Evolutionary conservation across 2,329 filamentous ascomycete species (phyloP), one percentile per base, ranked within the genome.

Genomic region (Fusarium marasasianum): DNA sequence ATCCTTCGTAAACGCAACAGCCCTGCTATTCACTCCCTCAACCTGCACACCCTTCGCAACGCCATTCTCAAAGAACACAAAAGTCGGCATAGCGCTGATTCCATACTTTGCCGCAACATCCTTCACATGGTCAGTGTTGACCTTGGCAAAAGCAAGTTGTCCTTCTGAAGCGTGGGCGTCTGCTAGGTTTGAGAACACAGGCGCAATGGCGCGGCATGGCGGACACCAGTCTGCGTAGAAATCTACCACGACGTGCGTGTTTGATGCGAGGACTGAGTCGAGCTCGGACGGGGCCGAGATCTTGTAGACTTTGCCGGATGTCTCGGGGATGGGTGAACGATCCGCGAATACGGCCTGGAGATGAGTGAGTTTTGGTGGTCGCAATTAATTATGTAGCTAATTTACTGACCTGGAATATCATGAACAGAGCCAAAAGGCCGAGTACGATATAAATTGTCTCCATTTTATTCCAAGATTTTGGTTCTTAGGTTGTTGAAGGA

Each of bases 211-310:
- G 86, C 95, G 97, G 92, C 95, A 98, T 64, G 95, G 95, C 66
- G 94, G 94, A 87, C 95, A 98, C 95, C 95, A 98, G 75, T 88
- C 91, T 61, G 95, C 95, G 83, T 92, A 94, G 86, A 91, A 95
- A 87, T 98, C 95, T 79, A 98, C 85, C 69, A 97, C 86, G 75
- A 96, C 88, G 75, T 93, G 82, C 33, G 86, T 86, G 79, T 90
- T 84, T 63, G 75, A 72, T 33, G 74, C 53, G 20, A 80, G 58
- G 12, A 80, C 51, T 10, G 75, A 57, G 26, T 80, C 77, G 14
- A 82, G 59, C 57, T 81, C 78, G 7, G 74, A 63, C 0, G 78
- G 54, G 8, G 72, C 70, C 40, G 77, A 54, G 43, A 84, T 71
- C 56, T 83, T 83, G 64, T 76, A 76, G n/a, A 84, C 82, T 24